These are phyloP conservation scores for Taphrina deformans DNA, from an alignment of 1,139 yeast genomes.

Conservation along the genomic window DNA sequence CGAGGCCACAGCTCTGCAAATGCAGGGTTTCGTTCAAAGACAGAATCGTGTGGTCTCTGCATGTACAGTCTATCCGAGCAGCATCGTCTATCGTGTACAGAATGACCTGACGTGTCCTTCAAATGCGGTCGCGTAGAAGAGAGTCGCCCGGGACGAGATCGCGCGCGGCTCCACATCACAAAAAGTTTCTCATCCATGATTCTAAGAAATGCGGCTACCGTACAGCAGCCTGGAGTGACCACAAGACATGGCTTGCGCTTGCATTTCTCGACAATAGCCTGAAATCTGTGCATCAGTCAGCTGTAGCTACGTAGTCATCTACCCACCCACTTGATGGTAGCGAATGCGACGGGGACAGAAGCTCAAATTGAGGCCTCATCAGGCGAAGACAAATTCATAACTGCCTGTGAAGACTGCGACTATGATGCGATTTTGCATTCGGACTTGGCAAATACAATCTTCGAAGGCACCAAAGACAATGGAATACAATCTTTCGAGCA, in stretches of 20 bases:
- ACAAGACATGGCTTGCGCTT: no score
- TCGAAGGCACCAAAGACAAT: neutral
- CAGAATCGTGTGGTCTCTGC: conserved; percentile 13
- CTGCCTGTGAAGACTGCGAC: conserved; percentile 4
- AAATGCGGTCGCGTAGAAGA: no score
- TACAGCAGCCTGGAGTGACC: no score
- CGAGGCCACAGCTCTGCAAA: conserved; percentile 18
- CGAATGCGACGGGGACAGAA: neutral
- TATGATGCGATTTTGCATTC: conserved; percentile 3
- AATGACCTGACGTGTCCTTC: no score
- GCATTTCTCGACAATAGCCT: no score
- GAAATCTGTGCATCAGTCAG: no score
- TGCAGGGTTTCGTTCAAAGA: conserved; percentile 6
- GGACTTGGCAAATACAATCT: conserved; percentile 1
- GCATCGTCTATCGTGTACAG: no score
- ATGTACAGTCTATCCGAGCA: neutral
- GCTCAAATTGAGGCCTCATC: neutral
- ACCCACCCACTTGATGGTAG: no score
- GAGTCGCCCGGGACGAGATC: conserved; percentile 1
- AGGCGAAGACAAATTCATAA: neutral
- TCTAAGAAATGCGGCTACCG: neutral
- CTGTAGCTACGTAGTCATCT: no score
- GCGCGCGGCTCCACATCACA: neutral
- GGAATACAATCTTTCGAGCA: neutral
- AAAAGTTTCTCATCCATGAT: neutral